Evolutionary conservation across 1,284 basidiomycete genomes (phyloP), one percentile per base, ranked within the genome.

Genomic region (Stereum hirsutum): DNA sequence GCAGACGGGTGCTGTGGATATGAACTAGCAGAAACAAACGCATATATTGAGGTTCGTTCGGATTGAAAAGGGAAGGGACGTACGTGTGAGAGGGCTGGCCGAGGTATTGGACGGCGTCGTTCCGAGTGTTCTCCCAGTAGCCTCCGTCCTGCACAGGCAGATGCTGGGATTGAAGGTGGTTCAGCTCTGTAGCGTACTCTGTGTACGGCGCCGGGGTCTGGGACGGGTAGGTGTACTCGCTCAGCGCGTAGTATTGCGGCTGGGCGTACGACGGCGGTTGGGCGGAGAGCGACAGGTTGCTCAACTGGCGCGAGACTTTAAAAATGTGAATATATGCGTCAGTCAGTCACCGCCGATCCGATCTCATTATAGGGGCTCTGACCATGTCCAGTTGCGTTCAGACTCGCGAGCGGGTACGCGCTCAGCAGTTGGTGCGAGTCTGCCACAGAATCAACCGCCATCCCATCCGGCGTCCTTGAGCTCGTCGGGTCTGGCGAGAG

Each of bases 331-430:
- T n/a, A n/a, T 14, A 32, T 17, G 8, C 31, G 31, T 32, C n/a
- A 17, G 19, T 17, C 4, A 32, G 19, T 14, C 14, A 4, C 21
- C 21, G n/a, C 17, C 35, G 14, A 19, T 21, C 6, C 28, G 28
- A 35, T 17, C 3, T 20, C 33, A 35, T 35, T 10, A 10, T 15
- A n/a, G 17, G 11, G 4, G 15, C 23, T n/a, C 63, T 48, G 53
- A 82, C 84, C 78, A 54, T 86, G 82, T 34, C 73, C 68, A 6
- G 81, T 70, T 21, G 83, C 81, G 4, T 77, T 81, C 31, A 76
- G 77, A 45, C 81, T 83, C 28, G 78, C 78, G 51, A 80, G 69
- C 15, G 84, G 80, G 56, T 85, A 86, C 26, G 69, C 65, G 6
- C 75, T 69, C 34, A 85, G 65, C 27, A 85, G 58, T 36, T 70